Conservation (phyloP, 768 basidiomycete species). For the Wakefieldia striispora region DNA sequence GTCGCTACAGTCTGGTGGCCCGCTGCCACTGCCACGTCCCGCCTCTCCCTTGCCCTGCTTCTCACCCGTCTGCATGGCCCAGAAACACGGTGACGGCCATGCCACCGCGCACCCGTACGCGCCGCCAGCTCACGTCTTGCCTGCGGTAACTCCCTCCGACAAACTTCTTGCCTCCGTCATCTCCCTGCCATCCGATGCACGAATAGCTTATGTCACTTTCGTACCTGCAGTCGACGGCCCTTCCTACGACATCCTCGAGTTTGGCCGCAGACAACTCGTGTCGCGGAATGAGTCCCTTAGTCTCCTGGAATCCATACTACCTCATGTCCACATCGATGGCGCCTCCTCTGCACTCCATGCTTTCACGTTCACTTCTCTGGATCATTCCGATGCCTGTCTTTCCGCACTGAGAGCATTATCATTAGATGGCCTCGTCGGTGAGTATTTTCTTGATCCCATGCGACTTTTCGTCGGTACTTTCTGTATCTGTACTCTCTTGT, state of each 20-base stretch:
- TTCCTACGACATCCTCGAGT: constrained; percentile 48
- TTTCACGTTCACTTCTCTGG: constrained; percentile 48
- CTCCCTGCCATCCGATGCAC: constrained; percentile 40
- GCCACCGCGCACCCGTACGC: constrained; percentile 9
- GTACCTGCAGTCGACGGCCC: constrained; percentile 26
- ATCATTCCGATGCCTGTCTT: constrained; percentile 30
- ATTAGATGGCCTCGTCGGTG: constrained; percentile 53
- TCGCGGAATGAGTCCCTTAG: constrained; percentile 35
- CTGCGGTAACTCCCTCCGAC: constrained; percentile 36
- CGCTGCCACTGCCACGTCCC: constrained; percentile 1
- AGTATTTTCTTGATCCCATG: constrained; percentile 25
- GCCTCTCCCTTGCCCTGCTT: neutral
- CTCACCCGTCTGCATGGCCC: constrained; percentile 25
- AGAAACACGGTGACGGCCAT: constrained; percentile 15
- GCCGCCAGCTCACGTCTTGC: constrained; percentile 15
- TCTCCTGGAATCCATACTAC: constrained; percentile 50
- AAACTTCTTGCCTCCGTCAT: constrained; percentile 47
- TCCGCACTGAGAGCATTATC: constrained; percentile 36
- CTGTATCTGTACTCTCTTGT: constrained; percentile 4
- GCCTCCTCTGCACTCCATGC: constrained; percentile 51
- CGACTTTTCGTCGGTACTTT: neutral
- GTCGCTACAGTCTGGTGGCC: neutral
- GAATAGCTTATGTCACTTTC: constrained; percentile 48
- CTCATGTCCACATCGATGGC: constrained; percentile 47
- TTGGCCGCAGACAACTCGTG: constrained; percentile 50